Evolutionary conservation across 441 rosid genomes (phyloP), one percentile per base, ranked within the genome.

Genomic region (Bocquillonia castaneifolia): DNA sequence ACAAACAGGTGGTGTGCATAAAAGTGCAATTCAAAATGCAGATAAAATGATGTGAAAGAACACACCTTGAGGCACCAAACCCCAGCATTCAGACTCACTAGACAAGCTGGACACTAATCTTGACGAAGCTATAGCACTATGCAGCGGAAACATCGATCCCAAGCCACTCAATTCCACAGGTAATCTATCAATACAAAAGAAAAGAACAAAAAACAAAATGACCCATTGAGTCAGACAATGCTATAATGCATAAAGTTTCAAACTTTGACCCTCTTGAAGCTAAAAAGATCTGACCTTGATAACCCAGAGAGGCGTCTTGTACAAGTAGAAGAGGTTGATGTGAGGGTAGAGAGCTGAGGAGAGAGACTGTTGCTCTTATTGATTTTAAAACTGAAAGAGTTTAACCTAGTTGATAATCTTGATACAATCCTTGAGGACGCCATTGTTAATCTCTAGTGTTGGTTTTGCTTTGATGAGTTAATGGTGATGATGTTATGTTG

Each of bases 61-160:
- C 63, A 54, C 22, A 89, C 92, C 93, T 85, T 86, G 91, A 80
- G 92, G 90, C 76, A 85, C 92, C 58, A 88, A 62, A 70, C 84
- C 85, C 92, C 88, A 85, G 72, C 78, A 68, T 40, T 60, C 77
- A 68, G 85, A 80, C 63, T 79, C 87, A 40, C 77, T 66, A 10
- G 92, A 71, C 84, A 87, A 83, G 72, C 86, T 84, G 48, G 96
- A 89, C 18, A 71, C 72, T 47, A 89, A 70, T 76, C 84, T 79
- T 12, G 92, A 81, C 22, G 89, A 80, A 42, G 92, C 84, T 67
- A 82, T 73, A 18, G 91, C 92, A 40, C 73, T 82, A 72, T 89
- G 82, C 59, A 85, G 74, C 32, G 92, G 92, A 73, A 85, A 25
- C 87, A 87, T 80, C 56, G 90, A 80, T 8, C 59, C 78, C 53